phyloP scores from a whole-genome alignment of 805 yeast genomes.

The Barnettozyma sucrosica region DNA sequence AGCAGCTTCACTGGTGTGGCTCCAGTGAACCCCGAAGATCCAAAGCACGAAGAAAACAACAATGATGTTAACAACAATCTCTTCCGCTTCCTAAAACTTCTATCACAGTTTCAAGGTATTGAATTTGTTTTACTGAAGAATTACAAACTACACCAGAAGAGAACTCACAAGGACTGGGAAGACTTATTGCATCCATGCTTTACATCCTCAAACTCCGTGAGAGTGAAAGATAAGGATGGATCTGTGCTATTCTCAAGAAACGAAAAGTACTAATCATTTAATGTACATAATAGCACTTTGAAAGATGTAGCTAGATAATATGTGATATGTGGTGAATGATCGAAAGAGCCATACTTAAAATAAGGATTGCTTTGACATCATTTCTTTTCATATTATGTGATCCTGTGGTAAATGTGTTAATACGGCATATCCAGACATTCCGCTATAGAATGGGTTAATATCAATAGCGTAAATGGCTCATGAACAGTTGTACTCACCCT shows the following conservation, averaged over 20 bases:
- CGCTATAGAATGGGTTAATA: conserved; percentile 4
- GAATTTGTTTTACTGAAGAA: conserved; percentile 33
- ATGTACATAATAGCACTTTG: background rate
- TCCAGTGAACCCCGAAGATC: conserved; percentile 24
- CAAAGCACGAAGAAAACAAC: conserved; percentile 19
- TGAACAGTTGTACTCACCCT: conserved; percentile 16
- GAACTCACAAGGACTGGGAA: conserved; percentile 36
- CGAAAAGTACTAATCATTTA: conserved; percentile 3
- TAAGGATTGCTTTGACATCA: background rate
- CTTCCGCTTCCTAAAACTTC: conserved; percentile 28
- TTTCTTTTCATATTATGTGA: background rate
- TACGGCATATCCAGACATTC: conserved; percentile 1
- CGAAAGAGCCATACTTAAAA: background rate
- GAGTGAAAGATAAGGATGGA: conserved; percentile 34
- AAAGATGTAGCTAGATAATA: background rate
- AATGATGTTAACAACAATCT: conserved; percentile 34
- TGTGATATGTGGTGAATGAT: background rate
- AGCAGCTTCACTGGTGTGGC: conserved; percentile 23
- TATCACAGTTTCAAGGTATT: conserved; percentile 29
- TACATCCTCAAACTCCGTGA: conserved; percentile 28
- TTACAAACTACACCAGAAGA: conserved; percentile 32
- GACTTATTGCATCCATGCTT: conserved; percentile 30
- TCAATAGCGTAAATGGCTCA: background rate
- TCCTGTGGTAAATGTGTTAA: conserved; percentile 4
- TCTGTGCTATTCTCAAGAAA: conserved; percentile 35